A percentile compares a stretch with the other conserved stretches of the same genome.
These are phyloP conservation scores for Hygrophoropsis aurantiaca DNA, from an alignment of 768 basidiomycete genomes.

Conservation along the genomic window DNA sequence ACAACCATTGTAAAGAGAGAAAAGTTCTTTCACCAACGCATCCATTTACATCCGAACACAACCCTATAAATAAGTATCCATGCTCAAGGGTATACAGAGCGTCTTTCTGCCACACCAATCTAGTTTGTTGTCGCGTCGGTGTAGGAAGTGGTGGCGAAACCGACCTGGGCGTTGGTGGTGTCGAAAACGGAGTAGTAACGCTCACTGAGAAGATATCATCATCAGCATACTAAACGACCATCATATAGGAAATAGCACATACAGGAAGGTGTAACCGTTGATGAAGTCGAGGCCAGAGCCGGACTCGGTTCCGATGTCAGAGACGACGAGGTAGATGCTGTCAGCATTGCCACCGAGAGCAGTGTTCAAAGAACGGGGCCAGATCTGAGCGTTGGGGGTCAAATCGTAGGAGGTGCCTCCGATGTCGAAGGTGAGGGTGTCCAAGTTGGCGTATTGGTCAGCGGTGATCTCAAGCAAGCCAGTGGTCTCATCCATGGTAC, in stretches of 20 bases:
- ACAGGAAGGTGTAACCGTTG: constrained; percentile 21
- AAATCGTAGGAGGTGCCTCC: constrained; percentile 18
- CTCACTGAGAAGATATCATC: constrained; percentile 19
- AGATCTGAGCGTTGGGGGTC: constrained; percentile 30
- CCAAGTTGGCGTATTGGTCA: constrained; percentile 21
- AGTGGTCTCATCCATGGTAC: constrained; percentile 19
- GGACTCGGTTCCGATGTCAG: constrained; percentile 14
- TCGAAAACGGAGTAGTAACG: constrained; percentile 47
- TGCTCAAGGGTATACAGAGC: background rate
- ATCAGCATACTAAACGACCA: constrained; percentile 6
- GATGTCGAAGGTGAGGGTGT: constrained; percentile 26
- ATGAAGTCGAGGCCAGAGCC: constrained; percentile 22
- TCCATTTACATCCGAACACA: background rate
- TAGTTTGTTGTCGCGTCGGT: constrained; percentile 23
- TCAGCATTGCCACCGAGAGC: constrained; percentile 23
- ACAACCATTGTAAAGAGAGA: no score
- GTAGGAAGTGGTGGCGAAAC: constrained; percentile 38
- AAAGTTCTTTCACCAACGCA: no score
- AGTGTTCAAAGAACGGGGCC: constrained; percentile 32
- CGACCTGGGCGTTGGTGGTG: constrained; percentile 35
- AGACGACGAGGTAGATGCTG: constrained; percentile 29
- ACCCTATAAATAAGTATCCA: background rate
- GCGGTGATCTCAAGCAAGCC: constrained; percentile 29
- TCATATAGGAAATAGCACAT: constrained; percentile 3
- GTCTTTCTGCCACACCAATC: background rate